Evolutionary conservation across 345 rosid genomes (phyloP), one percentile per base, ranked within the genome.

Genomic region (Acer yangbiense): DNA sequence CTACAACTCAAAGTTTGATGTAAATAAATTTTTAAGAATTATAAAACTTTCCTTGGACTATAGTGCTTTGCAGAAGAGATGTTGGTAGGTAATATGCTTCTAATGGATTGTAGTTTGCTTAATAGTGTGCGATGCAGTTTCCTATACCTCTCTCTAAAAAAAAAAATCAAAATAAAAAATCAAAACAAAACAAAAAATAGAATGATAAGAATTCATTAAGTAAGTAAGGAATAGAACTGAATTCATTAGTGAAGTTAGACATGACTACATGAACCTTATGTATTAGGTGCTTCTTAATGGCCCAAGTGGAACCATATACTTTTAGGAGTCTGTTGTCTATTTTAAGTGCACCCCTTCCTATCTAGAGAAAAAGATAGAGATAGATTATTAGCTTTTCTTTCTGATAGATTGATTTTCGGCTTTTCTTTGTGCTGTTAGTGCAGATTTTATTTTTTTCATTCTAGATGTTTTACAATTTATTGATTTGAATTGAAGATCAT

Each of bases 401-500:
- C 27, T 20, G 14, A 41, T 21, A 67, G 14, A 67, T 29, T 46
- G 14, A 67, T 29, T 46, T 17, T 29, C n/a, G 5, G 2, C 32
- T 68, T 74, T 14, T 48, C 57, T 50, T 32, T 17, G 14, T 20
- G 14, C 3, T 68, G 14, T 69, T 21, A 48, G 65, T 13, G 52
- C 55, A 44, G 12, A 18, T 20, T 29, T 13, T 50, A 21, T 74
- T 29, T 74, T 43, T 48, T 48, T 35, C 16, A 48, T 72, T 50
- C 62, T 54, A 7, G 3, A 41, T 14, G 16, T 14, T 43, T n/a
- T 21, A 41, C 43, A 13, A 3, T 73, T 29, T 80, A 17, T 35
- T 20, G 67, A 52, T 67, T 78, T 65, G 50, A 78, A 20, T 74
- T 78, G 82, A 80, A 96, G 99, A 94, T 94, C 76, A 96, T 96